phyloP scores from a whole-genome alignment of 805 yeast species.

The Diddensiella transvaalensis region DNA sequence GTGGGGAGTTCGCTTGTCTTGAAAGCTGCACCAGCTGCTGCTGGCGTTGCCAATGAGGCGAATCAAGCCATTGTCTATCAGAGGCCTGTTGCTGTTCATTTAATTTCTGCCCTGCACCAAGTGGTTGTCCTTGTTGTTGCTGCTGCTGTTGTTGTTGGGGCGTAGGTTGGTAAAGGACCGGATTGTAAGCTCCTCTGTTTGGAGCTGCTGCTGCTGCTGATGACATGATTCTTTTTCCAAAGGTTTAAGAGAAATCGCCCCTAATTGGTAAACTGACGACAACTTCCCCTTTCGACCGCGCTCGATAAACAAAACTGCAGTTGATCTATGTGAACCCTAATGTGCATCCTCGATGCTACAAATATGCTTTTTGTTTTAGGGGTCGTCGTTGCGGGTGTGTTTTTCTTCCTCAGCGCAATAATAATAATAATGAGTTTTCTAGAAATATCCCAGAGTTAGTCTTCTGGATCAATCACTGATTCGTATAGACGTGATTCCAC shows the following conservation, averaged over 20 bases:
- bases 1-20: conserved; percentile 64
- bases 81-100: neutral
- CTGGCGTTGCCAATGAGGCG: conserved; percentile 69
- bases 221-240: neutral
- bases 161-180: neutral
- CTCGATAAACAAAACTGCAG: neutral
- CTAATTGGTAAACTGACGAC: neutral
- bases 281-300: neutral
- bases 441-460: too few species aligned
- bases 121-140: neutral
- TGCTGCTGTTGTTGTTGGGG: neutral
- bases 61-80: conserved; percentile 9
- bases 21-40: conserved; percentile 67
- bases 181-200: neutral
- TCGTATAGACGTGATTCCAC: too few species aligned
- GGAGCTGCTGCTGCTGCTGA: neutral
- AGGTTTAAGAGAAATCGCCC: too few species aligned
- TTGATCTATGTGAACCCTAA: neutral
- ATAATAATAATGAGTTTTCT: too few species aligned
- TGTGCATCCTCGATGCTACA: neutral
- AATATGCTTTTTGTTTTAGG: too few species aligned
- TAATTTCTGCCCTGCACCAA: neutral
- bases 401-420: too few species aligned
- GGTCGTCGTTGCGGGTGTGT: too few species aligned
- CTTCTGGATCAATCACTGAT: too few species aligned